phyloP scores from a whole-genome alignment of 2,329 filamentous ascomycete species.

The Claviceps citrina region DNA sequence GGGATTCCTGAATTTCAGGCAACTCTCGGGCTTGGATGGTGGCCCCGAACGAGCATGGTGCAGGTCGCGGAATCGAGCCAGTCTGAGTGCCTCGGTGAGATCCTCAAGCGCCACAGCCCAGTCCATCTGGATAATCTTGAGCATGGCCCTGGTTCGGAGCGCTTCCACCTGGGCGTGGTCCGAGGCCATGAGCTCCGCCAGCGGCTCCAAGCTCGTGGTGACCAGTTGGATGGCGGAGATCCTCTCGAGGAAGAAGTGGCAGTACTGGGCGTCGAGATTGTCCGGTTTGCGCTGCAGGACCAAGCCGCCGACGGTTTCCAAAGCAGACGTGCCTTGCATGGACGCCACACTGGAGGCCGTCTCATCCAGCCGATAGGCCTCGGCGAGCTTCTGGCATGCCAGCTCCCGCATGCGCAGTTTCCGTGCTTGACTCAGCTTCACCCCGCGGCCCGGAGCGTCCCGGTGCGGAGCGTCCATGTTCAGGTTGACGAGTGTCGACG shows the following conservation, averaged over 20 bases:
- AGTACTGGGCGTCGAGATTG: slow-evolving; percentile 64
- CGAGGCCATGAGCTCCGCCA: slow-evolving; percentile 53
- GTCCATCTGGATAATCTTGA: slow-evolving; percentile 62
- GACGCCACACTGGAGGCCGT: slow-evolving; percentile 69
- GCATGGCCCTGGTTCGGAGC: slow-evolving; percentile 57
- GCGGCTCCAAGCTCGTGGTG: slow-evolving; percentile 50
- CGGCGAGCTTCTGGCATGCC: slow-evolving; percentile 60
- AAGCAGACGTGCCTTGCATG: slow-evolving; percentile 63
- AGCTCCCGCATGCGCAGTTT: slow-evolving; percentile 69
- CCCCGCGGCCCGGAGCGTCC: slow-evolving; percentile 26
- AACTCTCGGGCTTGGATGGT: not conserved
- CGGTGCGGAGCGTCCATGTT: slow-evolving; percentile 21
- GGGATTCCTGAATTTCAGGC: not conserved
- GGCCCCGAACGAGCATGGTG: not conserved
- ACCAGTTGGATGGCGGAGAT: slow-evolving; percentile 62
- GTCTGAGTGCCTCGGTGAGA: slow-evolving; percentile 48
- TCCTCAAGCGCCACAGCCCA: slow-evolving; percentile 54
- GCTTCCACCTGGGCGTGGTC: slow-evolving; percentile 49
- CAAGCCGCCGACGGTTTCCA: slow-evolving; percentile 60
- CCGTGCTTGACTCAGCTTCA: slow-evolving; percentile 59
- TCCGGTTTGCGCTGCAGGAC: slow-evolving; percentile 56
- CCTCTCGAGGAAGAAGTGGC: slow-evolving; percentile 89
- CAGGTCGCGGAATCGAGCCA: slow-evolving; percentile 27
- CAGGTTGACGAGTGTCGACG: slow-evolving; percentile 43
- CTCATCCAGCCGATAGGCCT: slow-evolving; percentile 68